Conservation (phyloP, 345 rosid genomes). For the Schrenkiella parvula region DNA sequence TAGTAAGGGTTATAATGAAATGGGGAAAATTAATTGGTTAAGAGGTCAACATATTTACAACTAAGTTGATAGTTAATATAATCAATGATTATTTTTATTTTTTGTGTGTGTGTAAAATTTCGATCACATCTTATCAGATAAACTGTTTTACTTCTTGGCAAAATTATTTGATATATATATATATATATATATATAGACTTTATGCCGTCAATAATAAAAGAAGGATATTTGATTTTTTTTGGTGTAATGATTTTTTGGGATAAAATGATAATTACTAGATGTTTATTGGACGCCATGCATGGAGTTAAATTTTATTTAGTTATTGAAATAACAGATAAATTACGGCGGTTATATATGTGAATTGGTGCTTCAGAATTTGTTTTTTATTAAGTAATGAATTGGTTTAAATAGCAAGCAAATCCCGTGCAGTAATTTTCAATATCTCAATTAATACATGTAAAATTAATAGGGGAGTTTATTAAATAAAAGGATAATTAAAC, state of each 20-base stretch:
- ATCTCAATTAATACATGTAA: neutral
- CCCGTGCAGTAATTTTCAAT: neutral
- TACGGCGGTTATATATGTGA: neutral
- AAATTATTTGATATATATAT: neutral
- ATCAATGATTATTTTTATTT: neutral
- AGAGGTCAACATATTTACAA: constrained; percentile 24
- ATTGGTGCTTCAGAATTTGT: too few relatives aligned
- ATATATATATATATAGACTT: neutral
- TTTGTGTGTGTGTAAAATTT: neutral
- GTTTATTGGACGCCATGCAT: neutral
- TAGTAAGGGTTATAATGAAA: neutral
- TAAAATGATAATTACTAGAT: neutral
- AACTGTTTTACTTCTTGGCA: constrained; percentile 1
- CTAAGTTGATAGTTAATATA: constrained; percentile 23
- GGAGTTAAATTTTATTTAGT: neutral
- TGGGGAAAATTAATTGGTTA: constrained; percentile 25
- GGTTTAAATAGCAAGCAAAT: neutral
- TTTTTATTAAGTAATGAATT: neutral
- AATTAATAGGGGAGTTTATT: neutral
- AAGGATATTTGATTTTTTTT: neutral
- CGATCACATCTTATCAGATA: constrained; percentile 16
- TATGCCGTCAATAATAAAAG: neutral
- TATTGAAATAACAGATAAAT: neutral
- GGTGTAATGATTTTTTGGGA: neutral
- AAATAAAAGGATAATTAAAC: too few relatives aligned